These are phyloP conservation scores for Akanthomyces muscarius DNA, from an alignment of 2,329 filamentous ascomycete genomes.

Conservation along the genomic window DNA sequence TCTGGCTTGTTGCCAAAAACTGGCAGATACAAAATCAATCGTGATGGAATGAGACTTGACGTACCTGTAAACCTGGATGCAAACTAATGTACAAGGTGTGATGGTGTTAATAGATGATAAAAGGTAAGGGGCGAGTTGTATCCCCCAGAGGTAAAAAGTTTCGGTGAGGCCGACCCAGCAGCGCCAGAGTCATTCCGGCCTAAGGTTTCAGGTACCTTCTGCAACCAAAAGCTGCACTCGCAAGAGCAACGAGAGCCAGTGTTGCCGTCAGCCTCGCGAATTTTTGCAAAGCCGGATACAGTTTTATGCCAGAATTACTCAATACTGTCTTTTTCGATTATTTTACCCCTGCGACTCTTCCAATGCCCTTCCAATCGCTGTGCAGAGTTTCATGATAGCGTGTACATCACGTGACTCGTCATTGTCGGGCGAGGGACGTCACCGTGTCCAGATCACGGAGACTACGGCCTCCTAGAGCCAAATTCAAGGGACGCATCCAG, in stretches of 20 bases:
- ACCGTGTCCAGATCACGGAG: conserved; percentile 16
- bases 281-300: not conserved
- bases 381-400: not conserved
- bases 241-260: not conserved
- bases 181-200: conserved; percentile 24
- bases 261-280: not conserved
- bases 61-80: conserved; percentile 1
- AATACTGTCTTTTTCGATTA: not conserved
- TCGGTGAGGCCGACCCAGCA: conserved; percentile 21
- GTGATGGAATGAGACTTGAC: not conserved
- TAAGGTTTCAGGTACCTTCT: conserved; percentile 33
- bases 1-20: not conserved
- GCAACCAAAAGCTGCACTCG: not conserved
- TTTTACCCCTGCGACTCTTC: too few relatives aligned
- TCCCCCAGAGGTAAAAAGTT: conserved; percentile 26
- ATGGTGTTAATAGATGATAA: conserved; percentile 2
- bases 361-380: not conserved
- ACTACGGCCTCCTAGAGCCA: conserved; percentile 12
- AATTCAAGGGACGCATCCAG: not conserved
- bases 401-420: conserved; percentile 11
- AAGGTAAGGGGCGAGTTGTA: conserved; percentile 21
- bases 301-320: too few relatives aligned
- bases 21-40: not conserved
- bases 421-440: conserved; percentile 7
- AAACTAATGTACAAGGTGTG: conserved; percentile 14